Conservation (phyloP, 208 protist genomes). For the Novymonas esmeraldas region DNA sequence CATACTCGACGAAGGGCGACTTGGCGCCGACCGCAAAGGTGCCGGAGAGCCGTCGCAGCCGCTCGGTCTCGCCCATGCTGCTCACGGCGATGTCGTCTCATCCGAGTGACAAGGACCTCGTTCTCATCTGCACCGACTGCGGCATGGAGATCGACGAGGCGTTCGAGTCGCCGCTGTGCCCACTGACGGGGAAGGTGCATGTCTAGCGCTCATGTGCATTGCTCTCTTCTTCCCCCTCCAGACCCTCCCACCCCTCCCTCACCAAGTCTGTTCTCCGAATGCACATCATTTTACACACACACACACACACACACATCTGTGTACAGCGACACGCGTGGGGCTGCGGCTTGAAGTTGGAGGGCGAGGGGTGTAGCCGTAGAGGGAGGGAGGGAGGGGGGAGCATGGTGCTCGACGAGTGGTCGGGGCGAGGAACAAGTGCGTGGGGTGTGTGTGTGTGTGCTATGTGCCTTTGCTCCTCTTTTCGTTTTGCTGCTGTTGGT, state of each 20-base stretch:
- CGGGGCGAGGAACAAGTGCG: no score
- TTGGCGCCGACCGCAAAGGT: slow-evolving; percentile 16
- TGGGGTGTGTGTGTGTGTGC: no score
- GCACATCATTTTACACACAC: not conserved
- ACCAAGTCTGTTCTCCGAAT: not conserved
- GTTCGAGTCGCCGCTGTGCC: slow-evolving; percentile 31
- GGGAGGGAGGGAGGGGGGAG: no score
- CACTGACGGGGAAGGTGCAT: slow-evolving; percentile 58
- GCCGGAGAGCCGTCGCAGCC: slow-evolving; percentile 14
- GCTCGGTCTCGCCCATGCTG: slow-evolving; percentile 14
- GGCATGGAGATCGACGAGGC: slow-evolving; percentile 49
- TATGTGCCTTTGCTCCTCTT: no score
- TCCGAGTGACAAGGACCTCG: slow-evolving; percentile 51
- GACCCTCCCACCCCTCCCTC: not conserved
- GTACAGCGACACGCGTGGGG: no score
- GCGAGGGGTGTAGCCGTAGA: no score
- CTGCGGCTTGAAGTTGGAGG: no score
- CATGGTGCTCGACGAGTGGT: no score
- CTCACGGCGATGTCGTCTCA: slow-evolving; percentile 34
- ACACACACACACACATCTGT: not conserved
- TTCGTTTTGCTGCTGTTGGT: not conserved
- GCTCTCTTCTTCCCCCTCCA: not conserved
- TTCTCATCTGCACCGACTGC: slow-evolving; percentile 68
- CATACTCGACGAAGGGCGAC: slow-evolving; percentile 31
- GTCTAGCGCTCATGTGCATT: slow-evolving; percentile 13